Conservation (phyloP, 2,329 filamentous ascomycete species). For the Exophiala viscosa region DNA sequence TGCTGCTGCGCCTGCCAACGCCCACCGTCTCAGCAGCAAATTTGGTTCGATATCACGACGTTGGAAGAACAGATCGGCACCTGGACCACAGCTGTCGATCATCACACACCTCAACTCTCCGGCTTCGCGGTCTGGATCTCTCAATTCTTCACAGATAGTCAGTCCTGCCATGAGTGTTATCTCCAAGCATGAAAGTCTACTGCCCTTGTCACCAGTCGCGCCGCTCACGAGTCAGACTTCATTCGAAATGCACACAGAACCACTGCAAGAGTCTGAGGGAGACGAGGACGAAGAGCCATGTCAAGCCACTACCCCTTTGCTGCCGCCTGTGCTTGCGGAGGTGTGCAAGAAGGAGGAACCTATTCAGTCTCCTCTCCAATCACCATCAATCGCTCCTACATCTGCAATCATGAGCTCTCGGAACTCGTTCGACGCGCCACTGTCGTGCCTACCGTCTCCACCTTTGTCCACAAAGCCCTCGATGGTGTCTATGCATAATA, state of each 20-base stretch:
- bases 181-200: conserved; percentile 48
- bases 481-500: conserved; percentile 64
- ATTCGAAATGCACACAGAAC: conserved; percentile 44
- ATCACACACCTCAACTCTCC: conserved; percentile 60
- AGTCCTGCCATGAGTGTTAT: conserved; percentile 36
- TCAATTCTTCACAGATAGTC: conserved; percentile 37
- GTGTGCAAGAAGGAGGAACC: conserved; percentile 51
- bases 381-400: conserved; percentile 69
- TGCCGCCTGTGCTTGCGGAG: conserved; percentile 74
- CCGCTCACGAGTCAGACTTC: conserved; percentile 58
- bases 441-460: conserved; percentile 58
- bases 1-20: conserved; percentile 41
- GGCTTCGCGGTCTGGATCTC: conserved; percentile 41
- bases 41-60: conserved; percentile 54
- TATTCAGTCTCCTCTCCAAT: conserved; percentile 78
- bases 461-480: conserved; percentile 75
- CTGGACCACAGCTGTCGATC: conserved; percentile 50
- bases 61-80: conserved; percentile 49
- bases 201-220: conserved; percentile 60
- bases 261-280: conserved; percentile 51
- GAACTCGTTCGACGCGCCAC: conserved; percentile 49
- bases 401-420: conserved; percentile 39
- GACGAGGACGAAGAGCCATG: conserved; percentile 55
- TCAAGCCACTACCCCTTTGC: conserved; percentile 74
- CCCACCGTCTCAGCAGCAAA: conserved; percentile 63